These are phyloP conservation scores for Dillenia turbinata DNA, from an alignment of 164 flowering plant species.

Conservation along the genomic window DNA sequence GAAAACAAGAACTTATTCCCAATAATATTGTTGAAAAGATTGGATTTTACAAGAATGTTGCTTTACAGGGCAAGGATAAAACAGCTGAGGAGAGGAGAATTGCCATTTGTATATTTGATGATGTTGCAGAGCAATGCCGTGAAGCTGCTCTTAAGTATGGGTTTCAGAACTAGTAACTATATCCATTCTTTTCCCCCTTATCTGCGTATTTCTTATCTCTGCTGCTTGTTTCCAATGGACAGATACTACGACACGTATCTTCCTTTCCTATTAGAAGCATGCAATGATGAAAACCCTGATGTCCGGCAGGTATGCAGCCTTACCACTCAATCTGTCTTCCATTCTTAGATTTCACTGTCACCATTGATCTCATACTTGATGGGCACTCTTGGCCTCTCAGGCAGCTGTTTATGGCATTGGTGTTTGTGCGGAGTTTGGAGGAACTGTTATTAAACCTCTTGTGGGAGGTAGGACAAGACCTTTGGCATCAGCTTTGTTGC, in stretches of 20 bases:
- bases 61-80: constrained; percentile 60
- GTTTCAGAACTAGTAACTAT: background rate
- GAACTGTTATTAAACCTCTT: constrained; percentile 48
- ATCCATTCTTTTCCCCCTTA: background rate
- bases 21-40: no score
- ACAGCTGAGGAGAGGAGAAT: constrained; percentile 65
- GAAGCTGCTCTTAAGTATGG: constrained; percentile 65
- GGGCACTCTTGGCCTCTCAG: constrained; percentile 19
- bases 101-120: constrained; percentile 80
- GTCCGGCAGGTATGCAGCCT: constrained; percentile 55
- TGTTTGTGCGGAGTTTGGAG: constrained; percentile 68
- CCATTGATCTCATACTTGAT: background rate
- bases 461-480: constrained; percentile 47
- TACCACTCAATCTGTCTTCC: background rate
- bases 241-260: constrained; percentile 68
- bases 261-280: constrained; percentile 68
- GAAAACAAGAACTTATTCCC: no score
- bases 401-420: constrained; percentile 75
- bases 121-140: constrained; percentile 74
- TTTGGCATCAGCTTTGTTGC: no score
- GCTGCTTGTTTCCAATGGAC: constrained; percentile 10
- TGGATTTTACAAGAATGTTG: background rate
- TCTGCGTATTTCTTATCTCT: background rate
- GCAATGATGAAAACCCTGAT: constrained; percentile 69
- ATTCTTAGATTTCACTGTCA: background rate